Base-by-base conservation (phyloP, 371 early-diverging fungal genomes). In the Encephalitozoon cuniculi region DNA sequence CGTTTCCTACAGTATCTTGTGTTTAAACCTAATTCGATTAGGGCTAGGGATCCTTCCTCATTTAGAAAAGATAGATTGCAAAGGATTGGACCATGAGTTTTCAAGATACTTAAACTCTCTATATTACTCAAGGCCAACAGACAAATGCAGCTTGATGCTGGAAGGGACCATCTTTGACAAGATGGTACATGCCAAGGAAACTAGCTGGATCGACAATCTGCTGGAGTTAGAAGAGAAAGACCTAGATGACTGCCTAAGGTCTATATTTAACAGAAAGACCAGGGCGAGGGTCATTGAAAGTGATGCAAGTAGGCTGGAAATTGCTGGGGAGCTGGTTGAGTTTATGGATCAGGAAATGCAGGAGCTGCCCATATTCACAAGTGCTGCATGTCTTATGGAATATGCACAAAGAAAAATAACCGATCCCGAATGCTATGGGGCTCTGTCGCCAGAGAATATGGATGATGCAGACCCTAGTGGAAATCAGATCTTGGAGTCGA, bases 281-380 rank as follows among this genome's bases (percentile, higher is more conserved):
- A 23, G 18, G 8, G 69, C 64, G 18, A 11, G 39, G 8, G 25
- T 70, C 21, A 71, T 76, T 44, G 76, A 76, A 49, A 40, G 6
- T 2, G 25, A 37, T 23, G 9, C 18, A 7, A n/a, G 30, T 39
- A 63, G 26, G 25, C 0, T 59, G 6, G 28, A n/a, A 4, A 37
- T 28, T 1, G n/a, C 4, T 11, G 34, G 34, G 6, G 21, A 32
- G n/a, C 15, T 59, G 12, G 34, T 59, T 15, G 11, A 26, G 1
- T 6, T 34, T 30, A 59, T 59, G 59, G 37, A 37, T 11, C 6
- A 43, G 2, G 68, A 41, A 34, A 63, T 78, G 37, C 53, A 54
- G n/a, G 23, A 44, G 15, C 41, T 55, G 7, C 49, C 68, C 0
- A 59, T 59, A 34, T 59, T 59, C 37, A 59, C 59, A 34, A 59